These are phyloP conservation scores for Globisporangium megalacanthum DNA, from an alignment of 352 stramenopile species.

Conservation along the genomic window DNA sequence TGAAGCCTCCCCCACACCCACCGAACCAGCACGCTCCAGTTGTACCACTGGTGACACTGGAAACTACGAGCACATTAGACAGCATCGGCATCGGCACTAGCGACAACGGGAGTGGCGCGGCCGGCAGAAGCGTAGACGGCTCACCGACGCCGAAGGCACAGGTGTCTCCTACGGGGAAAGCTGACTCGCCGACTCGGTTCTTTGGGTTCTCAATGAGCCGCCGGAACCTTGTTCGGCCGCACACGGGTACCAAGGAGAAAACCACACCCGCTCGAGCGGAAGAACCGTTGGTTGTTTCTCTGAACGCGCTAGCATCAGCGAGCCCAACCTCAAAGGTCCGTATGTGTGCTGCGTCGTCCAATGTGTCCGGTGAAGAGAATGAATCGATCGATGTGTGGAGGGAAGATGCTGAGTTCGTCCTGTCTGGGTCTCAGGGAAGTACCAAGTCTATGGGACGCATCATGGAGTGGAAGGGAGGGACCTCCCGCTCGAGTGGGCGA, in stretches of 20 bases:
- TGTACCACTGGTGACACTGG: background rate
- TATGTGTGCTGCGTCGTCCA: too few relatives aligned
- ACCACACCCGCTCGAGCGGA: background rate
- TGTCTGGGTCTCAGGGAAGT: background rate
- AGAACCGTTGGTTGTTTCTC: background rate
- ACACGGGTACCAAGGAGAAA: background rate
- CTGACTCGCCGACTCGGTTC: slow-evolving; percentile 14
- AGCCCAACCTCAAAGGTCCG: background rate
- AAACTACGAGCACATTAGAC: background rate
- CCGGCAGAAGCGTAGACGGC: background rate
- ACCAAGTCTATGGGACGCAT: slow-evolving; percentile 2
- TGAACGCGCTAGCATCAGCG: background rate
- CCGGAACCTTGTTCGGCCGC: background rate
- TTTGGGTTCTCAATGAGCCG: slow-evolving; percentile 5
- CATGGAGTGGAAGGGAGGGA: slow-evolving; percentile 12
- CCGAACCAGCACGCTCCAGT: background rate
- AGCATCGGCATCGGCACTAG: too few relatives aligned
- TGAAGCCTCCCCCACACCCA: slow-evolving; percentile 7
- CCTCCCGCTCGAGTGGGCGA: slow-evolving; percentile 8
- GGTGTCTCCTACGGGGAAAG: slow-evolving; percentile 1
- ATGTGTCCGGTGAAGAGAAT: background rate
- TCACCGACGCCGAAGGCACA: background rate
- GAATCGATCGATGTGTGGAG: background rate
- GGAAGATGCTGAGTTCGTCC: too few relatives aligned
- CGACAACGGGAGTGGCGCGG: background rate